Conservation (phyloP, 2,329 filamentous ascomycete species). For the Talaromyces marneffei region DNA sequence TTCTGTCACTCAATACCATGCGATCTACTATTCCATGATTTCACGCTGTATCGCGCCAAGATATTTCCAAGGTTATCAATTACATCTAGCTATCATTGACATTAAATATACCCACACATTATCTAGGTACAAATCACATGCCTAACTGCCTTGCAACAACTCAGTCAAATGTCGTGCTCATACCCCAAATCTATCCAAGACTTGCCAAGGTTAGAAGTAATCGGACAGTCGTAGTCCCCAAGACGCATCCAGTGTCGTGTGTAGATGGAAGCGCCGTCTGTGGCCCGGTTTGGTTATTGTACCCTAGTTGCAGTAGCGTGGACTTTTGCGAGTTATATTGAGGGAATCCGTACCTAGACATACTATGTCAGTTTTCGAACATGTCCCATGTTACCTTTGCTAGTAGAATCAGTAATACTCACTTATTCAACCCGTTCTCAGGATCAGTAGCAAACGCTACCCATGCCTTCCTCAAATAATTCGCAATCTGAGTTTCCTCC, state of each 20-base stretch:
- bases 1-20: no score
- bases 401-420: no score
- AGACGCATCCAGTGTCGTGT: slow-evolving; percentile 5
- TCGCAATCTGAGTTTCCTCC: background rate
- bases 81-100: no score
- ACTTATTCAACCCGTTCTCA: background rate
- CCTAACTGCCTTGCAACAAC: no score
- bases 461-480: slow-evolving; percentile 8
- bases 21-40: no score
- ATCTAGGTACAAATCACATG: no score
- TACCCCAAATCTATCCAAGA: background rate
- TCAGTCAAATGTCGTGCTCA: background rate
- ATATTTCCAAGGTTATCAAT: no score
- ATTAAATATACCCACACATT: no score
- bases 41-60: no score
- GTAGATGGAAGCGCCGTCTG: background rate
- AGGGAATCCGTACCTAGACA: slow-evolving; percentile 1
- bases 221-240: background rate
- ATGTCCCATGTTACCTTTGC: no score
- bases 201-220: background rate
- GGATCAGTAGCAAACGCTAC: slow-evolving; percentile 9
- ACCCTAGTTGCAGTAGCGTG: slow-evolving; percentile 2
- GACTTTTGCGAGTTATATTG: background rate
- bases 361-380: background rate
- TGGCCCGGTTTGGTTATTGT: background rate